Evolutionary conservation across 2,329 filamentous ascomycete genomes (phyloP), one percentile per base, ranked within the genome.

Genomic region (Fusarium sp.): DNA sequence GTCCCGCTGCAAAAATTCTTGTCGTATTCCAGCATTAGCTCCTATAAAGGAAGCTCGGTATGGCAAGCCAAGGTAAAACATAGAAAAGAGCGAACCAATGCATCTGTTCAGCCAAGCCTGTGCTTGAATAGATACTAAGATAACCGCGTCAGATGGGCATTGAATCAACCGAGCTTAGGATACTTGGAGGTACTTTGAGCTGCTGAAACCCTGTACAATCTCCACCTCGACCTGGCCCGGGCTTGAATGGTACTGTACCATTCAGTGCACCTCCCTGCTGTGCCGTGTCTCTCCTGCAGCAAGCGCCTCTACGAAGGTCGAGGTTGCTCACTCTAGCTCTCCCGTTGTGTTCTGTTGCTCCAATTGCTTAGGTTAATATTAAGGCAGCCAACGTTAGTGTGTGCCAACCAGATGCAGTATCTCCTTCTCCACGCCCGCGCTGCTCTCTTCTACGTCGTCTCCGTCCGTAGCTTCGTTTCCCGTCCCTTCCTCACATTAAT

Each of bases 401-500:
- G 53, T 58, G 40, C 54, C 56, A 59, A 50, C 53, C 53, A 65
- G 62, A 59, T 72, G 67, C 67, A 49, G 60, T 43, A 60, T 58
- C 50, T 73, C 49, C 61, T 68, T 66, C 69, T 73, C 64, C 73
- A 74, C 71, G 71, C 60, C 63, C 64, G 67, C 63, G 67, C 63
- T 71, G 61, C 63, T 67, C 61, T 61, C 60, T 60, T 61, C 61
- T 73, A 61, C 67, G 60, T 64, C 65, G 57, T 63, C 59, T 63
- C 59, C 56, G 56, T 64, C 59, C 57, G 64, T 68, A 57, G 69
- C 57, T 66, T 65, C 67, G 56, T 58, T 73, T 56, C 43, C 59
- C 40, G 59, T 64, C 62, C 52, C 53, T 61, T 68, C 60, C 60
- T 68, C 72, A 53, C 72, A 71, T 74, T 75, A 75, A 75, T 64